These are phyloP conservation scores for Populus ilicifolia DNA, from an alignment of 345 rosid species.

Conservation along the genomic window DNA sequence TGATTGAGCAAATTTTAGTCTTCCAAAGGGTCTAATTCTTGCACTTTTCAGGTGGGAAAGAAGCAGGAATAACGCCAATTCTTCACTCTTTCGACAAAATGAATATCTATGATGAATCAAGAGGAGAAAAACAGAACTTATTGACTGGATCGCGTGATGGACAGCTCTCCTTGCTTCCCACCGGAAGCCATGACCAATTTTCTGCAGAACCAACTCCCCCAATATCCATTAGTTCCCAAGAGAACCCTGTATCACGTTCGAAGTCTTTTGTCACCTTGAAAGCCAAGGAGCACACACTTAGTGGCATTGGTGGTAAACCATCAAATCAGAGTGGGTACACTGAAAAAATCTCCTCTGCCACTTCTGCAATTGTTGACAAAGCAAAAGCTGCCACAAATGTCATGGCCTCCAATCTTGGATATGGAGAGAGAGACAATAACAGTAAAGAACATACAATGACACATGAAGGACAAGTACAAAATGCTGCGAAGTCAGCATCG, in stretches of 20 bases:
- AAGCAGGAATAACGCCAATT: constrained; percentile 28
- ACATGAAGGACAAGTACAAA: neutral
- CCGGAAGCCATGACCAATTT: constrained; percentile 61
- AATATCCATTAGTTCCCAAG: neutral
- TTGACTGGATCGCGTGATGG: constrained; percentile 3
- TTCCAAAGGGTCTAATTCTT: neutral
- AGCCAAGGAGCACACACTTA: neutral
- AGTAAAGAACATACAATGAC: neutral
- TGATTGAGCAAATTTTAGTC: neutral
- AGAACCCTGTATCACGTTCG: neutral
- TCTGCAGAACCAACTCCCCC: constrained; percentile 39
- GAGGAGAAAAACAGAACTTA: constrained; percentile 5
- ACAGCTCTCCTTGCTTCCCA: constrained; percentile 12
- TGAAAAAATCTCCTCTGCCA: constrained; percentile 38
- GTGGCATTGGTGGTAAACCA: neutral
- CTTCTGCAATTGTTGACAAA: constrained; percentile 42
- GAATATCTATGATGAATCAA: constrained; percentile 28
- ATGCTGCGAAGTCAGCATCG: constrained; percentile 14
- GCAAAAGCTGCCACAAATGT: constrained; percentile 45
- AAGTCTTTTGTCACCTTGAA: neutral
- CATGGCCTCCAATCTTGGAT: constrained; percentile 60
- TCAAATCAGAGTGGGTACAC: constrained; percentile 33
- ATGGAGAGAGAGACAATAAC: constrained; percentile 18
- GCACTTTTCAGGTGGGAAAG: constrained; percentile 34
- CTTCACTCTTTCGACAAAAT: constrained; percentile 35